Percentiles rank a stretch among this genome's conserved stretches.
These are phyloP conservation scores for Entomortierella parvispora DNA, from an alignment of 192 early-diverging fungal species.

Conservation along the genomic window DNA sequence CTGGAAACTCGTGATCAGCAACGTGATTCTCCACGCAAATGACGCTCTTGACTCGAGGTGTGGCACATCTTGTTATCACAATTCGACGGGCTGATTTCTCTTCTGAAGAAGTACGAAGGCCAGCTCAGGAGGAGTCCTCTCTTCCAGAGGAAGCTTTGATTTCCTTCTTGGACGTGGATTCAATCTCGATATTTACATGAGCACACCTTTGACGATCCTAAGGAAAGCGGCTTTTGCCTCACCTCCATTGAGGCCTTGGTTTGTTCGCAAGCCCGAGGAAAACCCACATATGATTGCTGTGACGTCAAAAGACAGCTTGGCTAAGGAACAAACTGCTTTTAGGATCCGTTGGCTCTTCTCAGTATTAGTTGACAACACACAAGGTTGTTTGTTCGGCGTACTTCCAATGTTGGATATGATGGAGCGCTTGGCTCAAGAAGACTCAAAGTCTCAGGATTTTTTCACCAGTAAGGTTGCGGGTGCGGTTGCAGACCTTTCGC, in stretches of 20 bases:
- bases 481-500: conserved; percentile 23
- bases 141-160: conserved; percentile 34
- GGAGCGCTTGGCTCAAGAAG: conserved; percentile 30
- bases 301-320: too few species aligned
- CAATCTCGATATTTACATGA: conserved; percentile 12
- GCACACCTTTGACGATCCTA: conserved; percentile 9
- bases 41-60: too few species aligned
- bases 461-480: conserved; percentile 20
- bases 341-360: too few species aligned
- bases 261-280: conserved; percentile 33
- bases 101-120: conserved; percentile 21
- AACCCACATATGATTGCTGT: too few species aligned
- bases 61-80: conserved; percentile 16
- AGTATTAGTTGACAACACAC: too few species aligned
- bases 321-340: too few species aligned
- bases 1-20: too few species aligned
- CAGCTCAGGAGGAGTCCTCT: conserved; percentile 9
- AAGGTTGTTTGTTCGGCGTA: too few species aligned
- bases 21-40: too few species aligned
- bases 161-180: conserved; percentile 33
- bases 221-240: conserved; percentile 26
- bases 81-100: conserved; percentile 22
- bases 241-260: conserved; percentile 24
- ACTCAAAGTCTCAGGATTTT: conserved; percentile 25
- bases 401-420: conserved; percentile 23